phyloP scores from a whole-genome alignment of 139 green algal genomes.

The Dunaliella sp. region DNA sequence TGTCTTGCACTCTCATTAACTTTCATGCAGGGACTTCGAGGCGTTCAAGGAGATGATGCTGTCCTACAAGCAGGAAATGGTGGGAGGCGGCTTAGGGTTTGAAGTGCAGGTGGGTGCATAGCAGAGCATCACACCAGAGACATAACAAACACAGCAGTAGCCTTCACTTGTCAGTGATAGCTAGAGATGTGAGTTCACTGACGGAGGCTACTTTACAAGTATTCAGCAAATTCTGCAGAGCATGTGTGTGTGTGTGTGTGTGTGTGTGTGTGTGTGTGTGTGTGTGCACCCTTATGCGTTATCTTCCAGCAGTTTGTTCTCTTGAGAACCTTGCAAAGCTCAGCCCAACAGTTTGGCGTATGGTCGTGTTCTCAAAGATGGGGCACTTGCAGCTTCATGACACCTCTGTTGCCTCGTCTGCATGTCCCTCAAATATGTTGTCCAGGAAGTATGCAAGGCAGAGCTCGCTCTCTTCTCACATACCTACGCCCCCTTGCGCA shows the following conservation, averaged over 20 bases:
- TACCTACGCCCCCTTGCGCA: no score
- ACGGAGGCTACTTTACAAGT: neutral
- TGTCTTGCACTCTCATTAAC: no score
- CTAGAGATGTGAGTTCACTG: neutral
- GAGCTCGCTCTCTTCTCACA: no score
- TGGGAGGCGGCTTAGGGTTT: neutral
- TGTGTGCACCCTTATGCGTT: neutral
- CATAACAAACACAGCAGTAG: neutral
- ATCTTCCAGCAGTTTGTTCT: no score
- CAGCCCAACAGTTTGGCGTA: no score
- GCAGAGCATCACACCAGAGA: neutral
- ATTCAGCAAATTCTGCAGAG: neutral
- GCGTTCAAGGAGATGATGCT: slow-evolving; percentile 57
- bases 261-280: neutral
- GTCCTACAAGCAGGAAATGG: slow-evolving; percentile 32
- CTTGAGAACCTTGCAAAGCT: no score
- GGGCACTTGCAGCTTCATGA: no score
- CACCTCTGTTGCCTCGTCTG: no score
- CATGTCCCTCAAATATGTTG: no score
- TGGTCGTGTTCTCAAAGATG: no score
- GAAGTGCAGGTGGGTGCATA: neutral
- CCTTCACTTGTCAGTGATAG: neutral
- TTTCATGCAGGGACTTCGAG: slow-evolving; percentile 47
- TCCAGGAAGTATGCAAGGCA: no score
- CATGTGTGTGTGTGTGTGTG: neutral